phyloP scores from a whole-genome alignment of 495 filamentous ascomycete species.

The Bombardia bombarda region DNA sequence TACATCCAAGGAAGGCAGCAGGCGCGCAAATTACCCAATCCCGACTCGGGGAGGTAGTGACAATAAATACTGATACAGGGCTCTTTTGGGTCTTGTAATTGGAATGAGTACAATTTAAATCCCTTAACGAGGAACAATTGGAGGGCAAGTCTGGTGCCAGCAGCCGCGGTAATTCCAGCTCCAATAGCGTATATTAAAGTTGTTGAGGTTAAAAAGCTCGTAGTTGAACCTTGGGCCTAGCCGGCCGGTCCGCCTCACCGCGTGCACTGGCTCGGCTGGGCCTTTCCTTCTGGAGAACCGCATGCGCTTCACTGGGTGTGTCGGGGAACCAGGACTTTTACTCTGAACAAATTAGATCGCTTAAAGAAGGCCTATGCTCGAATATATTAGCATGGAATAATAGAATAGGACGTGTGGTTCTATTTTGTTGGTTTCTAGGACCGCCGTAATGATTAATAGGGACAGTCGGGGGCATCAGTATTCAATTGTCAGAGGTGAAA shows the following conservation, averaged over 20 bases:
- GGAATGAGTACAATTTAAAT: slow-evolving; percentile 22
- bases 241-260: slow-evolving; percentile 56
- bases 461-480: background rate
- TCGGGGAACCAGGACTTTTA: slow-evolving; percentile 61
- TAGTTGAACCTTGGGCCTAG: slow-evolving; percentile 32
- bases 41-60: slow-evolving; percentile 37
- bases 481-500: slow-evolving; percentile 56
- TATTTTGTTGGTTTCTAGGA: background rate
- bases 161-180: slow-evolving; percentile 29
- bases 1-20: slow-evolving; percentile 41
- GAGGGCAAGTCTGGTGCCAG: slow-evolving; percentile 43
- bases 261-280: slow-evolving; percentile 53
- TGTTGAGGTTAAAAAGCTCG: slow-evolving; percentile 31
- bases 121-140: slow-evolving; percentile 50
- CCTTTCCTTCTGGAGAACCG: slow-evolving; percentile 57
- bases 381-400: slow-evolving; percentile 72
- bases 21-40: slow-evolving; percentile 45
- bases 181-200: slow-evolving; percentile 33
- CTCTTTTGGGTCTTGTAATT: slow-evolving; percentile 50
- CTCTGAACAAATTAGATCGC: slow-evolving; percentile 66
- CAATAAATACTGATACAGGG: slow-evolving; percentile 50
- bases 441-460: background rate
- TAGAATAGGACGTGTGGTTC: slow-evolving; percentile 35
- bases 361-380: slow-evolving; percentile 67
- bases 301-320: slow-evolving; percentile 59